These are phyloP conservation scores for Saccharomyces eubayanus DNA, from an alignment of 805 yeast genomes.

Conservation along the genomic window DNA sequence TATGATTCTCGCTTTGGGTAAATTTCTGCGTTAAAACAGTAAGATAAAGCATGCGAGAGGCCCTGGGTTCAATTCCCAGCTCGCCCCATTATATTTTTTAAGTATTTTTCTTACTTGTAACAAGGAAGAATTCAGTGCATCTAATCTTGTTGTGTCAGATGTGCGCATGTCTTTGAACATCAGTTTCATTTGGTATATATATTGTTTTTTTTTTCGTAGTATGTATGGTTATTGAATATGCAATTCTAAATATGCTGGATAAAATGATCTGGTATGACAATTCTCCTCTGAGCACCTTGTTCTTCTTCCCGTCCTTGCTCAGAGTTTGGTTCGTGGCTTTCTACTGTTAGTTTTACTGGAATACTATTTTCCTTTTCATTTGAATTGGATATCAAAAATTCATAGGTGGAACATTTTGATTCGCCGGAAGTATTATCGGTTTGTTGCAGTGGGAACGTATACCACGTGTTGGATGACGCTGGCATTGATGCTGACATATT, in stretches of 20 bases:
- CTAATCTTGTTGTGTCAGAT: neutral
- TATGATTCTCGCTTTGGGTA: neutral
- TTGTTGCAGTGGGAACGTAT: neutral
- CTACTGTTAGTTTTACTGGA: neutral
- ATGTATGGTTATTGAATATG: neutral
- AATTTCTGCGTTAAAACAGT: neutral
- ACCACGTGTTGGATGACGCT: neutral
- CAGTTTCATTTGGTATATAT: neutral
- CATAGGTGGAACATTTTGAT: neutral
- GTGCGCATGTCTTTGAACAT: neutral
- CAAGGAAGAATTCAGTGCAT: no score
- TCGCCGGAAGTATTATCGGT: neutral
- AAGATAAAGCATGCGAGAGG: conserved; percentile 41
- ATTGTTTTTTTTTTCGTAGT: neutral
- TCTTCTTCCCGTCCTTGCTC: neutral
- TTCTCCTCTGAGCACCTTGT: neutral
- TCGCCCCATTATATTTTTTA: conserved; percentile 24
- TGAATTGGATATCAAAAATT: neutral
- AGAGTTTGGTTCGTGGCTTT: neutral
- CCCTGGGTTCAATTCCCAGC: conserved; percentile 58
- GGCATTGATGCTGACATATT: neutral
- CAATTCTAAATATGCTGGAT: neutral
- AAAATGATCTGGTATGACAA: neutral
- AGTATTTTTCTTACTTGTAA: no score
- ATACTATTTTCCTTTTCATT: neutral